phyloP scores from a whole-genome alignment of 805 yeast genomes.

The Myxozyma vanderwaltii region DNA sequence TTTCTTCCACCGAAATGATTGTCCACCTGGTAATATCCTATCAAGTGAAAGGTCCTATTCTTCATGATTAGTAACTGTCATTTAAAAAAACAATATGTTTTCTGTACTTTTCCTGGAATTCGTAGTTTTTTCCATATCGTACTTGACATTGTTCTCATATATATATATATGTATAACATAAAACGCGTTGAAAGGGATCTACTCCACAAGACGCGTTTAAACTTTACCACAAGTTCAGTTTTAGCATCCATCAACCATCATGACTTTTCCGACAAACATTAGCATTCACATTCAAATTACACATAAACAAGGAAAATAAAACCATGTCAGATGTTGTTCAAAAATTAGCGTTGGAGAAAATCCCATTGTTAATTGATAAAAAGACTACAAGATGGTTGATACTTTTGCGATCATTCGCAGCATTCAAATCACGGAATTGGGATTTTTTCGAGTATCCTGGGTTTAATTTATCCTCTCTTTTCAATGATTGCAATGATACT shows the following conservation, averaged over 20 bases:
- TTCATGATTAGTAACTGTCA: not conserved
- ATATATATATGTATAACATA: not conserved
- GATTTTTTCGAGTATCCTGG: constrained; percentile 11
- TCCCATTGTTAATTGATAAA: not conserved
- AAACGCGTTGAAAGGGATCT: not conserved
- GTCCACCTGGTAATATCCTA: constrained; percentile 79
- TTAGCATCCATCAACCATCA: too few relatives aligned
- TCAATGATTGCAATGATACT: not conserved
- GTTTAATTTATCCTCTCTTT: not conserved
- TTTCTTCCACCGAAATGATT: constrained; percentile 78
- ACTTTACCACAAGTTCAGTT: not conserved
- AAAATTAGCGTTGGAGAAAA: not conserved
- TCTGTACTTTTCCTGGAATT: constrained; percentile 11
- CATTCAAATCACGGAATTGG: constrained; percentile 19
- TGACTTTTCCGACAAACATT: too few relatives aligned
- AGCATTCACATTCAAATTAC: not conserved
- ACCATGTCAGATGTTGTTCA: not conserved
- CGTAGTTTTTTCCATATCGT: constrained; percentile 8
- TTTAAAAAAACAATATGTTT: too few relatives aligned
- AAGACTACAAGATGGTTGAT: constrained; percentile 8
- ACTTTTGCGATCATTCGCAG: constrained; percentile 14
- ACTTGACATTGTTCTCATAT: not conserved
- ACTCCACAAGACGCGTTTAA: not conserved
- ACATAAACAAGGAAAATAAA: not conserved
- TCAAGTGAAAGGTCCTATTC: constrained; percentile 57